Evolutionary conservation across 139 green algal genomes (phyloP).

Genomic region (Mesotaenium endlicherianum): DNA sequence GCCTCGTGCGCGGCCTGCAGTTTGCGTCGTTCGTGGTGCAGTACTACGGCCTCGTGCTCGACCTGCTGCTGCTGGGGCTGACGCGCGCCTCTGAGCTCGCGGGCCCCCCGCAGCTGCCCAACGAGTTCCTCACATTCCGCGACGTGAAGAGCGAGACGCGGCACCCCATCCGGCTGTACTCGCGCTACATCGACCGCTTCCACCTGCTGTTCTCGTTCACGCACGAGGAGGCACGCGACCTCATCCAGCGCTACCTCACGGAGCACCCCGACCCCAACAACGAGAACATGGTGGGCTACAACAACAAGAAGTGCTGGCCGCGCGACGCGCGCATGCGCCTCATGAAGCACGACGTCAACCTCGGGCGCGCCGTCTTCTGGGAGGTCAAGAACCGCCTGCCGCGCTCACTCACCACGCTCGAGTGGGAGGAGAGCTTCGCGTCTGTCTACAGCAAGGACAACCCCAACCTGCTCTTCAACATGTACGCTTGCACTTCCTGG

Average conservation of each 20-base stretch:
- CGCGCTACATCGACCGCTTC: conserved; percentile 86
- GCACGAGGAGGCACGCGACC: conserved; percentile 80
- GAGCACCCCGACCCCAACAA: conserved; percentile 99
- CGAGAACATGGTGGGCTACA: conserved; percentile 99
- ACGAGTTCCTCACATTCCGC: conserved; percentile 96
- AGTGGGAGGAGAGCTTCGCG: conserved; percentile 96
- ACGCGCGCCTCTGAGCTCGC: conserved; percentile 93
- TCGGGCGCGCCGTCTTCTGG: conserved; percentile 82
- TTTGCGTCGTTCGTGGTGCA: conserved; percentile 94
- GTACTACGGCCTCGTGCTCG: conserved; percentile 96
- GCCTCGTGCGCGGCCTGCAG: conserved; percentile 96
- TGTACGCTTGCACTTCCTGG: conserved; percentile 58
- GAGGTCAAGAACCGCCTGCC: conserved; percentile 74
- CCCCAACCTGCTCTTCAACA: conserved; percentile 98
- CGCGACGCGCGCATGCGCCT: conserved; percentile 97
- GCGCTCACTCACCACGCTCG: conserved; percentile 89
- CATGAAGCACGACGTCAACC: conserved; percentile 99
- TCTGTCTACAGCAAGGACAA: conserved; percentile 96
- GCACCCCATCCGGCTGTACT: conserved; percentile 97
- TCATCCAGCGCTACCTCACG: conserved; percentile 84
- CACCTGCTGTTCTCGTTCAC: conserved; percentile 88
- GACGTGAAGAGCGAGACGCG: conserved; percentile 81
- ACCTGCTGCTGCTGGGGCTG: conserved; percentile 95
- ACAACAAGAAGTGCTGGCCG: conserved; percentile 99
- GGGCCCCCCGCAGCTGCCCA: conserved; percentile 85